These are phyloP conservation scores for Mycena vitilis DNA, from an alignment of 768 basidiomycete genomes.

Conservation along the genomic window DNA sequence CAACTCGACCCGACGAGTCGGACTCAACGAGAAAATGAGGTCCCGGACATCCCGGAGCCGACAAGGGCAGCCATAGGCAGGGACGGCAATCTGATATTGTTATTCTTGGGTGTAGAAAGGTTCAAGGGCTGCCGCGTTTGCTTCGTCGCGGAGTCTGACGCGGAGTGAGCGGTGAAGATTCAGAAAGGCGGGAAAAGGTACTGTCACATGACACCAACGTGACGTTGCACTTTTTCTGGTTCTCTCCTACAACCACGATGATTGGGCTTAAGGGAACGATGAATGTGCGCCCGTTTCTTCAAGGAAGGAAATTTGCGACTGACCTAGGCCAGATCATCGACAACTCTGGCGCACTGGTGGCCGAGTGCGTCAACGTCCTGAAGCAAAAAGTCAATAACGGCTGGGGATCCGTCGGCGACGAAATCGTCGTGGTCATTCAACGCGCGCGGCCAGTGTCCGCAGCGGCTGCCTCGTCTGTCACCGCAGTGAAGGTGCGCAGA, in stretches of 20 bases:
- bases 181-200: no score
- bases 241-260: conserved; percentile 59
- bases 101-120: no score
- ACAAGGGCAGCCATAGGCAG: no score
- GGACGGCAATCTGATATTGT: no score
- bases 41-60: no score
- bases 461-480: conserved; percentile 72
- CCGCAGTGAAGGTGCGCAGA: conserved; percentile 89
- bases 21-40: no score
- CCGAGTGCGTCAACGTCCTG: conserved; percentile 96
- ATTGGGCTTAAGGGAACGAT: conserved; percentile 95
- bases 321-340: conserved; percentile 83
- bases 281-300: conserved; percentile 64
- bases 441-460: conserved; percentile 86
- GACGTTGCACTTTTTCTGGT: background rate
- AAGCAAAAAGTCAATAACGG: conserved; percentile 97
- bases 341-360: conserved; percentile 94
- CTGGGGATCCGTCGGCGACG: conserved; percentile 93
- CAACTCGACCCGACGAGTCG: no score
- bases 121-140: no score
- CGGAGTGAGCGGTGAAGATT: no score
- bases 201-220: no score
- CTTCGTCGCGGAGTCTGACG: no score
- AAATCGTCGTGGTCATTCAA: conserved; percentile 96
- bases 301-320: conserved; percentile 5